phyloP scores from a whole-genome alignment of 2,329 filamentous ascomycete species.

The Cryphonectria carpinicola region DNA sequence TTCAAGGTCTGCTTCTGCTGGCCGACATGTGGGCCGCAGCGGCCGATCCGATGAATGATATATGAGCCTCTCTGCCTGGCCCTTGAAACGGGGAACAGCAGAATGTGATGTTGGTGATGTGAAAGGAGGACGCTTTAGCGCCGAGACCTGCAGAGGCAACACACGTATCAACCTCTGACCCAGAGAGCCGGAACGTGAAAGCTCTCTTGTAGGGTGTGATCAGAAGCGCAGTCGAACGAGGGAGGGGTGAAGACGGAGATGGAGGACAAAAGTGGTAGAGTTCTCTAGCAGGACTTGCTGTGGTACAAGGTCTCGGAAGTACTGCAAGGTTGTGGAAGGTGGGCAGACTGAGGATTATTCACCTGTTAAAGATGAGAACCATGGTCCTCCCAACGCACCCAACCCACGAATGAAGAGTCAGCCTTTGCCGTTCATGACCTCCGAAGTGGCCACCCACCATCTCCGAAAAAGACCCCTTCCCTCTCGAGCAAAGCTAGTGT shows the following conservation, averaged over 20 bases:
- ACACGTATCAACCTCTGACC: slow-evolving; percentile 2
- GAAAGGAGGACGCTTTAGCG: slow-evolving; percentile 22
- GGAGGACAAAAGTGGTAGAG: neutral
- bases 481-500: slow-evolving; percentile 8
- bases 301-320: slow-evolving; percentile 8
- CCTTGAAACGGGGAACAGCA: neutral
- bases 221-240: slow-evolving; percentile 11
- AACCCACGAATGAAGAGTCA: slow-evolving; percentile 1
- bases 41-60: slow-evolving; percentile 20
- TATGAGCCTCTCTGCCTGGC: slow-evolving; percentile 14
- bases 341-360: neutral
- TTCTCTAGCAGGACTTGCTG: neutral
- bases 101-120: slow-evolving; percentile 21
- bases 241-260: neutral
- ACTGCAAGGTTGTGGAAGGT: slow-evolving; percentile 8
- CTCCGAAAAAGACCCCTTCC: slow-evolving; percentile 3
- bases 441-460: slow-evolving; percentile 9
- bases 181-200: neutral
- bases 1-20: neutral
- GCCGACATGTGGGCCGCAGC: slow-evolving; percentile 4
- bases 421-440: slow-evolving; percentile 20
- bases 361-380: neutral
- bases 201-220: slow-evolving; percentile 18
- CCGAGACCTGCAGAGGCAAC: slow-evolving; percentile 9
- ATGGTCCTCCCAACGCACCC: neutral